Percentiles rank a stretch among this genome's conserved stretches.
phyloP scores from a whole-genome alignment of 768 basidiomycete species.

The Tremella yokohamensis region DNA sequence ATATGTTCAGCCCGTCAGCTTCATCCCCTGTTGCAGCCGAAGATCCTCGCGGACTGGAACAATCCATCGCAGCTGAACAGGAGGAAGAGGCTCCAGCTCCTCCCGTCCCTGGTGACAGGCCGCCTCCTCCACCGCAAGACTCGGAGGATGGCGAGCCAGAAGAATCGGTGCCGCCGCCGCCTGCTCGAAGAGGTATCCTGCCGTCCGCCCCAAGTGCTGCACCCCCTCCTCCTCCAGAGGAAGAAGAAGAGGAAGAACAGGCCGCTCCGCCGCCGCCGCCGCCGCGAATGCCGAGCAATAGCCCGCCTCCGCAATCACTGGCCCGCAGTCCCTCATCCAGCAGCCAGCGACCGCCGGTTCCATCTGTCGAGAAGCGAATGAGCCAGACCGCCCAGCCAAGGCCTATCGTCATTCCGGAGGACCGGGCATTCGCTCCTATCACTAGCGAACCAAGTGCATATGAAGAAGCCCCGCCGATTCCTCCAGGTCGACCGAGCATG shows the following conservation, averaged over 20 bases:
- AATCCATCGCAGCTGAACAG: constrained; percentile 16
- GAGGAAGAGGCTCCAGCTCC: constrained; percentile 33
- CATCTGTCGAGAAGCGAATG: constrained; percentile 21
- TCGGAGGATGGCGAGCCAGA: constrained; percentile 55
- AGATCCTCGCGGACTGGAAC: constrained; percentile 16
- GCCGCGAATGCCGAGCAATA: constrained; percentile 6
- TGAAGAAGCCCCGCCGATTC: too few species aligned
- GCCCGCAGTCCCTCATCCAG: constrained; percentile 11
- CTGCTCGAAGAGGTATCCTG: constrained; percentile 53
- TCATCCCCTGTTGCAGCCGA: constrained; percentile 6
- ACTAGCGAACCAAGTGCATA: neutral
- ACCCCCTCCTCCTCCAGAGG: constrained; percentile 57
- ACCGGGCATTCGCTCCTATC: neutral
- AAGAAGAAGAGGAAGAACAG: constrained; percentile 54
- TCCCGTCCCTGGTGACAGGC: constrained; percentile 40
- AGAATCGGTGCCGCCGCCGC: constrained; percentile 56
- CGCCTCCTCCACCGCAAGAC: constrained; percentile 41
- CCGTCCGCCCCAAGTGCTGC: constrained; percentile 2
- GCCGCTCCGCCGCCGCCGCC: constrained; percentile 29
- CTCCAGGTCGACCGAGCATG: too few species aligned
- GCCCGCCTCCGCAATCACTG: constrained; percentile 7
- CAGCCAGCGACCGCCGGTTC: constrained; percentile 28
- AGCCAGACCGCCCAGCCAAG: constrained; percentile 3
- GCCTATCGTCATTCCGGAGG: neutral
- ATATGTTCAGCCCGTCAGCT: constrained; percentile 54